Evolutionary conservation across 441 rosid genomes (phyloP).

Genomic region (Brassica balearica): DNA sequence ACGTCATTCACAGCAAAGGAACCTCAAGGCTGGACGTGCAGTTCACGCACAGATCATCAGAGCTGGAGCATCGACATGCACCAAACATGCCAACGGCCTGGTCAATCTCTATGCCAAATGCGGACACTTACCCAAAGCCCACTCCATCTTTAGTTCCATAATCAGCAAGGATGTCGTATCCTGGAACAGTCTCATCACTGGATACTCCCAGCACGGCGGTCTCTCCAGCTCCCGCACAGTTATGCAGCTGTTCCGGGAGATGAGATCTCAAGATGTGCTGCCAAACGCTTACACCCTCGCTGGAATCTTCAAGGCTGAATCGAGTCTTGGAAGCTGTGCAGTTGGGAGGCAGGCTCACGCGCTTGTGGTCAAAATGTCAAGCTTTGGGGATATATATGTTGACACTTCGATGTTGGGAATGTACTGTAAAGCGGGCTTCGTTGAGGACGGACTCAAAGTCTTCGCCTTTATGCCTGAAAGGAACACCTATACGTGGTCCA

Average conservation of each 20-base stretch:
- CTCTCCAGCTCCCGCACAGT: conserved; percentile 45
- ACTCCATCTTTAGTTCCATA: conserved; percentile 58
- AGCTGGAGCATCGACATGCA: conserved; percentile 48
- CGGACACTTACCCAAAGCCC: conserved; percentile 57
- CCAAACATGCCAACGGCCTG: conserved; percentile 63
- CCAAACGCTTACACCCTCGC: conserved; percentile 84
- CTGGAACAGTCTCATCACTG: conserved; percentile 86
- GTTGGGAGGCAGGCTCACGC: conserved; percentile 71
- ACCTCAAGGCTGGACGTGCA: conserved; percentile 58
- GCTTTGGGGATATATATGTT: conserved; percentile 73
- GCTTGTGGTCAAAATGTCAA: conserved; percentile 59
- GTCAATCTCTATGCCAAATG: conserved; percentile 77
- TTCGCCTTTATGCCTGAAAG: conserved; percentile 78
- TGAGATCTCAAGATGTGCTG: conserved; percentile 63
- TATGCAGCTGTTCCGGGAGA: conserved; percentile 63
- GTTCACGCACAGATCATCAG: conserved; percentile 66
- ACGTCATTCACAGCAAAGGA: conserved; percentile 52
- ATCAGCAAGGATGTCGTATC: conserved; percentile 65
- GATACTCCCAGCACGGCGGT: conserved; percentile 62
- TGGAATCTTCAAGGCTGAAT: conserved; percentile 72
- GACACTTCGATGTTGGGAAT: conserved; percentile 75
- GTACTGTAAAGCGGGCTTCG: conserved; percentile 68
- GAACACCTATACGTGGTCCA: conserved; percentile 77
- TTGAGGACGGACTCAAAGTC: conserved; percentile 72
- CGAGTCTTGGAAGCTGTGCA: conserved; percentile 46